Percentiles rank a stretch among this genome's conserved stretches.
These are phyloP conservation scores for Zizania latifolia DNA, from an alignment of 176 grass and related monocot species.

Conservation along the genomic window DNA sequence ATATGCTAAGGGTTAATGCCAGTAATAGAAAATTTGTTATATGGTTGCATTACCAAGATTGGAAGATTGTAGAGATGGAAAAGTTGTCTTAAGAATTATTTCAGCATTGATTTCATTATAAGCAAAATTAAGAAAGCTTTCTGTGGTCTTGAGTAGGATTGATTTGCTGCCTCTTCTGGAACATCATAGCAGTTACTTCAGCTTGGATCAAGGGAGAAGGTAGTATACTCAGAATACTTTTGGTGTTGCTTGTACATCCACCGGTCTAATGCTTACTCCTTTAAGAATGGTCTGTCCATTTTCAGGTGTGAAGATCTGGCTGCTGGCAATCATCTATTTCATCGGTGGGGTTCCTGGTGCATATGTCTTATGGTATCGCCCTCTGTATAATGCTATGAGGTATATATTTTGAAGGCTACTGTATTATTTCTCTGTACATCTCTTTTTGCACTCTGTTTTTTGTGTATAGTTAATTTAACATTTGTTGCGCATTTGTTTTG, in stretches of 20 bases:
- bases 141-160: conserved; percentile 58
- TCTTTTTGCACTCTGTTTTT: background rate
- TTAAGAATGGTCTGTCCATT: conserved; percentile 15
- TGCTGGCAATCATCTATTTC: conserved; percentile 96
- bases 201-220: conserved; percentile 99
- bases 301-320: conserved; percentile 95
- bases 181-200: conserved; percentile 82
- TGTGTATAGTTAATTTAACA: conserved; percentile 22
- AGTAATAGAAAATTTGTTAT: background rate
- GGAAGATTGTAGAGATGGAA: background rate
- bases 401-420: conserved; percentile 29
- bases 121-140: conserved; percentile 21
- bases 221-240: conserved; percentile 27
- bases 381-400: conserved; percentile 99
- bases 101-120: background rate
- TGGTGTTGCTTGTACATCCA: background rate
- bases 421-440: background rate
- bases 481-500: conserved; percentile 30
- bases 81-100: background rate
- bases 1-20: background rate
- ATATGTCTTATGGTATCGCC: conserved; percentile 94
- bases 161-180: conserved; percentile 82
- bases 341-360: conserved; percentile 93
- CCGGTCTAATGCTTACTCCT: background rate
- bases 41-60: background rate